Evolutionary conservation across 116 monocot species (phyloP).

Genomic region (Trichopus zeylanicus): DNA sequence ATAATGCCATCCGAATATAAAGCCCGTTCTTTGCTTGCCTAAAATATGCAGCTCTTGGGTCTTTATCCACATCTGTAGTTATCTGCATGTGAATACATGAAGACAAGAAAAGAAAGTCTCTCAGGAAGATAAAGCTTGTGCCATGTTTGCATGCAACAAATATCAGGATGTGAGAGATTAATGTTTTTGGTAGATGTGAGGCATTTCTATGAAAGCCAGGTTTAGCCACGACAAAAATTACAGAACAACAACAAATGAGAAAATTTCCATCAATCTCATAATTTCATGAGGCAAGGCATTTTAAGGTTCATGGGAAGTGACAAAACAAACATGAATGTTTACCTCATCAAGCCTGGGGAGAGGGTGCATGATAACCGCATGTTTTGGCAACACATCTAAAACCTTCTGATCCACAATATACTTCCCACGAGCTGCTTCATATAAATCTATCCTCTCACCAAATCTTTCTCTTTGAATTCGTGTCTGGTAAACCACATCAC

Average conservation of each 20-base stretch:
- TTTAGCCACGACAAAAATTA: too few relatives aligned
- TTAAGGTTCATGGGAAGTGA: too few relatives aligned
- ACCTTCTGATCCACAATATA: slow-evolving; percentile 80
- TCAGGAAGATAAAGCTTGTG: too few relatives aligned
- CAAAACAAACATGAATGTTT: background rate
- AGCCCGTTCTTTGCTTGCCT: slow-evolving; percentile 97
- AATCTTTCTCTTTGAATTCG: slow-evolving; percentile 95
- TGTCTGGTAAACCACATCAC: slow-evolving; percentile 97
- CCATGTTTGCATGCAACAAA: too few relatives aligned
- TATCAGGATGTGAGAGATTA: too few relatives aligned
- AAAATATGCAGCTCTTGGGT: slow-evolving; percentile 95
- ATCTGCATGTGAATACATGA: slow-evolving; percentile 39
- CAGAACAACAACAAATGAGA: too few relatives aligned
- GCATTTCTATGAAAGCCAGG: too few relatives aligned
- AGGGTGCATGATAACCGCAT: slow-evolving; percentile 95
- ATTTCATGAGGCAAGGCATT: too few relatives aligned
- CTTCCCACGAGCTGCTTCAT: slow-evolving; percentile 95
- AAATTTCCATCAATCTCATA: too few relatives aligned
- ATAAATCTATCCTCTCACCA: slow-evolving; percentile 88
- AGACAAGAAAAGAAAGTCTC: too few relatives aligned
- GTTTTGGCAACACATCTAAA: slow-evolving; percentile 70
- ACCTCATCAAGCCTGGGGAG: slow-evolving; percentile 90
- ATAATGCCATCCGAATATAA: slow-evolving; percentile 85
- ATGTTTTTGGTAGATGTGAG: too few relatives aligned
- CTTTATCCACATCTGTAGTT: slow-evolving; percentile 75